Evolutionary conservation across 805 yeast species (phyloP), one percentile per base, ranked within the genome.

Genomic region (Metschnikowia noctiluminum): DNA sequence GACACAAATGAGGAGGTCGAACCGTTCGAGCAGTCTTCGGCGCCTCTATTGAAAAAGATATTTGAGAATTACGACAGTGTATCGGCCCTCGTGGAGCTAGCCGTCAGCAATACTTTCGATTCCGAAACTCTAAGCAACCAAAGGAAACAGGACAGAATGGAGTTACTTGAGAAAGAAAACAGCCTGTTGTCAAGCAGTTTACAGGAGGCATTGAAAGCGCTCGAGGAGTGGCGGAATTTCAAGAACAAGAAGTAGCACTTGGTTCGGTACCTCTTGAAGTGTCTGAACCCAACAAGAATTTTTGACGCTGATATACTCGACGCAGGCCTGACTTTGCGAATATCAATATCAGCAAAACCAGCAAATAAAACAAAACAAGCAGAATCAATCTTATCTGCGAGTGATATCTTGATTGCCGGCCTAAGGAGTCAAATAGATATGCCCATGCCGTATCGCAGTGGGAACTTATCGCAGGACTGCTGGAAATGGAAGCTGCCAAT

Each of bases 161-260:
- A 56, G 34, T 59, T 59, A 42, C 59, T 71, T 43, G 55, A 58
- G 42, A 59, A 58, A n/a, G 76, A 73, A 44, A 62, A 71, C 46
- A 65, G 62, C 28, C 51, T 53, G 16, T 62, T 71, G 42, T 60
- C 61, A 13, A 56, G 61, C 35, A 72, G 69, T 47, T 71, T 75
- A 74, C 59, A 68, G 46, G 70, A 70, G 34, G 74, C 77, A 0
- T 59, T 69, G 48, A 62, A 60, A 40, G 66, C 73, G 2, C 54
- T 68, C 5, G 77, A 73, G 28, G 63, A 67, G 43, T 73, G 75
- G 77, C 68, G 68, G 47, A 59, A 52, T 13, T 59, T 55, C 48
- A 54, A 45, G 14, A 38, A 43, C n/a, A 49, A n/a, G 43, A 30
- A 7, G 12, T 42, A 32, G 38, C 11, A 35, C 7, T 16, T 16